A percentile compares a stretch with the other conserved stretches of the same genome.
phyloP scores from a whole-genome alignment of 1,139 yeast genomes.

The Geotrichum klebahnii region DNA sequence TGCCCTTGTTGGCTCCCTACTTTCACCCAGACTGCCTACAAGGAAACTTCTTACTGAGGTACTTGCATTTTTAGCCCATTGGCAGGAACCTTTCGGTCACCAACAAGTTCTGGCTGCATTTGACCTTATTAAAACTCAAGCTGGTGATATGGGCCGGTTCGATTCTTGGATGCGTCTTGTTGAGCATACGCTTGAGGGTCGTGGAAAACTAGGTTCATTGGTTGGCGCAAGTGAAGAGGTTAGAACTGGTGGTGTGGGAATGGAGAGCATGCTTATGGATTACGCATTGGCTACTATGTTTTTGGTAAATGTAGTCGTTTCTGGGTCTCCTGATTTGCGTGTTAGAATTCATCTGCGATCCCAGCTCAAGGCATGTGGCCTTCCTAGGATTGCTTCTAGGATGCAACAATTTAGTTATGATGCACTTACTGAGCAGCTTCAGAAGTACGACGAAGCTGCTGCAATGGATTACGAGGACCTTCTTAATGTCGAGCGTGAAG shows the following conservation, averaged over 20 bases:
- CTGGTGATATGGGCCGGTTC: slow-evolving; percentile 63
- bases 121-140: slow-evolving; percentile 56
- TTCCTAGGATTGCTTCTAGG: slow-evolving; percentile 57
- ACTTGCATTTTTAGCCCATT: slow-evolving; percentile 52
- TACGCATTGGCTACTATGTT: slow-evolving; percentile 76
- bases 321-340: slow-evolving; percentile 57
- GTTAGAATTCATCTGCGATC: slow-evolving; percentile 73
- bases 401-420: slow-evolving; percentile 62
- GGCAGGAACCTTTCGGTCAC: slow-evolving; percentile 53
- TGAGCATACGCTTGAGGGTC: slow-evolving; percentile 72
- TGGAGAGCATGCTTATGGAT: slow-evolving; percentile 72
- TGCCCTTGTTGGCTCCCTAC: slow-evolving; percentile 56
- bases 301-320: slow-evolving; percentile 67
- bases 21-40: slow-evolving; percentile 64
- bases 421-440: slow-evolving; percentile 60
- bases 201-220: slow-evolving; percentile 82
- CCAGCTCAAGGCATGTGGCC: slow-evolving; percentile 72
- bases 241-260: slow-evolving; percentile 53
- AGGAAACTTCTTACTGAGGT: slow-evolving; percentile 81
- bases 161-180: slow-evolving; percentile 80
- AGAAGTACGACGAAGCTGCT: slow-evolving; percentile 60
- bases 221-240: slow-evolving; percentile 92
- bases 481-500: slow-evolving; percentile 55
- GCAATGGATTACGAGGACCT: slow-evolving; percentile 68
- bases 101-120: slow-evolving; percentile 61